Evolutionary conservation across 768 basidiomycete genomes (phyloP), one percentile per base, ranked within the genome.

Genomic region (Tulasnella sp.): DNA sequence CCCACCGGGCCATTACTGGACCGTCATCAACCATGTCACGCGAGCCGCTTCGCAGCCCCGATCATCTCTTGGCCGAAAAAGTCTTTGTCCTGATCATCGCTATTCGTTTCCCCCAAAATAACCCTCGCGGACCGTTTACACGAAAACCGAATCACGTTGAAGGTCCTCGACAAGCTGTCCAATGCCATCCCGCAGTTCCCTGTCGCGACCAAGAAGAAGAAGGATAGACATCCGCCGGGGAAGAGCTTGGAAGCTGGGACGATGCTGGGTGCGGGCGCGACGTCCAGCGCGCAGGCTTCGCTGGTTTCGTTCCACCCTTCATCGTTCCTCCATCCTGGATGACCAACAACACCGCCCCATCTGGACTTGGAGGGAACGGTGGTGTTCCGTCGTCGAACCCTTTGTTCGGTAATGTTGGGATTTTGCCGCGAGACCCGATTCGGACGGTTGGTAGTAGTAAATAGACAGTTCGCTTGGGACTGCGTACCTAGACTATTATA

Each of bases 21-120:
- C 83, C 4, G 86, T 87, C 75, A 82, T 92, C 74, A 92, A 93
- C 80, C 88, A 89, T n/a, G 85, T 91, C 37, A 89, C 92, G 88
- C 89, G 91, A 86, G 86, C 85, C 40, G 79, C 49, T 89, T 88
- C 78, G 81, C 86, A 14, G 81, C 84, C 0, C 79, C 82, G 0
- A 73, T 87, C 39, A 83, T 88, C 80, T 89, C 1, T 84, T 88
- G 17, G 85, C 81, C 37, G 88, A 89, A 80, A 89, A 88, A 81
- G 81, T 91, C 45, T 89, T 91, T 81, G 82, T 94, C 39, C 91
- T 89, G 79, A 89, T 90, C 77, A 88, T 93, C 67, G 92, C 93
- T 36, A 93, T 93, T 83, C 91, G 89, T 79, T 94, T 93, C 81
- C 92, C 93, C 81, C 86, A 89, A 78, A 91, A 88, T n/a, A 75